phyloP scores from a whole-genome alignment of 176 grass and related monocot genomes.

The Hordeum marinum region DNA sequence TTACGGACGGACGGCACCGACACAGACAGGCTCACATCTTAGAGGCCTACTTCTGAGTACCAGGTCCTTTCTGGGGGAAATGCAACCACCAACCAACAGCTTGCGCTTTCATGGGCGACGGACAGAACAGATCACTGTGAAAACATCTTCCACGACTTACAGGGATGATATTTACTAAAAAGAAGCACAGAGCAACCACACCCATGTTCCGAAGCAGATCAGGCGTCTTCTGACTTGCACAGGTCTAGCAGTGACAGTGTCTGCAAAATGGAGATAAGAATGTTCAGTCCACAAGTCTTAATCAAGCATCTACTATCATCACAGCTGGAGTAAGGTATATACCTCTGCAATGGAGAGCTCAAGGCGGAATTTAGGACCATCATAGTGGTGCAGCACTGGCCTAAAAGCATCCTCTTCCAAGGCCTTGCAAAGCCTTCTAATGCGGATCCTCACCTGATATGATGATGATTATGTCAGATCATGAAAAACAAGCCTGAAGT shows the following conservation, averaged over 20 bases:
- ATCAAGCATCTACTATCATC: not conserved
- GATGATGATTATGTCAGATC: slow-evolving; percentile 24
- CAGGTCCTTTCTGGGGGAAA: slow-evolving; percentile 42
- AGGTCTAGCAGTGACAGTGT: slow-evolving; percentile 88
- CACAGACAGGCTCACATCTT: slow-evolving; percentile 38
- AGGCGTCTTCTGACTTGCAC: slow-evolving; percentile 80
- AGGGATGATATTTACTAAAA: slow-evolving; percentile 53
- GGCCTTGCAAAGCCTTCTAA: slow-evolving; percentile 89
- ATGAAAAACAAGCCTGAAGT: slow-evolving; percentile 8
- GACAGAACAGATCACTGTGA: not conserved
- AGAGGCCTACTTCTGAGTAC: slow-evolving; percentile 34
- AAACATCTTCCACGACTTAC: slow-evolving; percentile 53
- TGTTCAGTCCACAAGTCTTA: not conserved
- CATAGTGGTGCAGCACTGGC: slow-evolving; percentile 96
- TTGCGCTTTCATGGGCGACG: slow-evolving; percentile 57
- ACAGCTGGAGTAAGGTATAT: not conserved
- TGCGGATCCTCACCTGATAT: slow-evolving; percentile 82
- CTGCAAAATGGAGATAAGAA: slow-evolving; percentile 47
- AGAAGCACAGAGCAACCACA: slow-evolving; percentile 26
- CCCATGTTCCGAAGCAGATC: slow-evolving; percentile 14
- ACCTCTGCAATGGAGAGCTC: slow-evolving; percentile 98
- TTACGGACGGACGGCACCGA: slow-evolving; percentile 6
- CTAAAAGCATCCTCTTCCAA: slow-evolving; percentile 99
- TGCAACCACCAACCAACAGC: slow-evolving; percentile 47
- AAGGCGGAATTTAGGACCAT: slow-evolving; percentile 94